Evolutionary conservation across 2,329 filamentous ascomycete species (phyloP).

Genomic region (Fusarium piperis): DNA sequence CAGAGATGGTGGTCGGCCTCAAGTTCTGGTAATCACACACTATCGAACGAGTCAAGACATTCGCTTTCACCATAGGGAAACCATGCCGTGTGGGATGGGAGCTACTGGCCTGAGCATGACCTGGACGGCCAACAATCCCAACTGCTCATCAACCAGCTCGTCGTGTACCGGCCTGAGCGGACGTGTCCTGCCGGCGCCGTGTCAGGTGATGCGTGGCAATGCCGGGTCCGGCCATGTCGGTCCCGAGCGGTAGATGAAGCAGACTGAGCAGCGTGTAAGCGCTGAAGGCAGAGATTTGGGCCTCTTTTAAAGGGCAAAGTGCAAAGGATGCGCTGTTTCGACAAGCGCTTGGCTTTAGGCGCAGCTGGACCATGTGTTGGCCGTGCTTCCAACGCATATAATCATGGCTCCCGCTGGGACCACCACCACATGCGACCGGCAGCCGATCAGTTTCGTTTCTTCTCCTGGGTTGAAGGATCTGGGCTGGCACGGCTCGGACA

Average conservation of each 20-base stretch:
- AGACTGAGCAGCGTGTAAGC: constrained; percentile 12
- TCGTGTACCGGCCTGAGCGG: not conserved
- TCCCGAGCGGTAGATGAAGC: constrained; percentile 12
- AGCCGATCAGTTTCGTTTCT: not conserved
- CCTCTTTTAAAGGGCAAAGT: constrained; percentile 1
- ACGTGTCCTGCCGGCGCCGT: not conserved
- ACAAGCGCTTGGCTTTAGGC: constrained; percentile 27
- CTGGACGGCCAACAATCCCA: not conserved
- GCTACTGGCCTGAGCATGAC: not conserved
- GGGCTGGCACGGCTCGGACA: too few species aligned
- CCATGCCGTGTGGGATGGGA: not conserved
- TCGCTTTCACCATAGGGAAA: constrained; percentile 27
- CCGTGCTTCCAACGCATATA: not conserved
- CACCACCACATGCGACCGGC: constrained; percentile 10
- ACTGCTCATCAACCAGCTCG: not conserved
- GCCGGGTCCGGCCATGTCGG: constrained; percentile 8
- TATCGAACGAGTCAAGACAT: constrained; percentile 33
- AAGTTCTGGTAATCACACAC: constrained; percentile 27
- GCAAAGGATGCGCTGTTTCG: constrained; percentile 20
- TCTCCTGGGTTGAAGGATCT: not conserved
- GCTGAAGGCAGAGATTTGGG: constrained; percentile 6
- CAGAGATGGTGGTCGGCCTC: constrained; percentile 26
- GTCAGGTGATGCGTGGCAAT: constrained; percentile 16
- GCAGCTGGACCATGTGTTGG: constrained; percentile 11
- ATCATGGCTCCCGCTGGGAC: constrained; percentile 3